Conservation (phyloP, 176 grass and related monocot genomes). For the Miscanthus lutarioriparius region DNA sequence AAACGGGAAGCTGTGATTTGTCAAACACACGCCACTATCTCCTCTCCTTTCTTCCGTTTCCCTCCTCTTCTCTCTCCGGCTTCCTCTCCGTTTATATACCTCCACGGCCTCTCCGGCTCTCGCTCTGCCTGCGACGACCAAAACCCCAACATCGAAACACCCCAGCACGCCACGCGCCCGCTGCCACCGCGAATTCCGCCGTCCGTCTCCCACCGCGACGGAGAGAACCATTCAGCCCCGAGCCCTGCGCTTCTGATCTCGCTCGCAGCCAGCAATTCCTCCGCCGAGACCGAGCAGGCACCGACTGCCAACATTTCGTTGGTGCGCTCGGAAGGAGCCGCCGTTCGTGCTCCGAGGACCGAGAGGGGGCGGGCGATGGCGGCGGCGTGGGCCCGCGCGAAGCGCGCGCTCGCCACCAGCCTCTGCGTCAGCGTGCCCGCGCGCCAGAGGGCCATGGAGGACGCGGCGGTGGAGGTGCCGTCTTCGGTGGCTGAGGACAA, state of each 20-base stretch:
- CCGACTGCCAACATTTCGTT: background rate
- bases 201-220: background rate
- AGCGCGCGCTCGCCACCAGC: constrained; percentile 45
- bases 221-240: background rate
- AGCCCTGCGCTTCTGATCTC: constrained; percentile 2
- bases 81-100: background rate
- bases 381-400: constrained; percentile 63
- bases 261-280: background rate
- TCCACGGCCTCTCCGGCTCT: constrained; percentile 2
- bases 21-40: background rate
- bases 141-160: constrained; percentile 3
- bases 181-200: background rate
- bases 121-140: background rate
- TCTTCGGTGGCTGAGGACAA: background rate
- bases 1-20: background rate
- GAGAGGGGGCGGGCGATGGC: constrained; percentile 38
- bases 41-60: background rate
- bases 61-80: background rate
- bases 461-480: background rate
- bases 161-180: background rate
- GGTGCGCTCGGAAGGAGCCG: constrained; percentile 4
- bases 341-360: background rate
- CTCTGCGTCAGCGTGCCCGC: constrained; percentile 55
- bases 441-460: constrained; percentile 20
- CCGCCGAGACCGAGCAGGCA: background rate